Base-by-base conservation (phyloP, 176 grass and related monocot species). In the Coix lacrymajobi region DNA sequence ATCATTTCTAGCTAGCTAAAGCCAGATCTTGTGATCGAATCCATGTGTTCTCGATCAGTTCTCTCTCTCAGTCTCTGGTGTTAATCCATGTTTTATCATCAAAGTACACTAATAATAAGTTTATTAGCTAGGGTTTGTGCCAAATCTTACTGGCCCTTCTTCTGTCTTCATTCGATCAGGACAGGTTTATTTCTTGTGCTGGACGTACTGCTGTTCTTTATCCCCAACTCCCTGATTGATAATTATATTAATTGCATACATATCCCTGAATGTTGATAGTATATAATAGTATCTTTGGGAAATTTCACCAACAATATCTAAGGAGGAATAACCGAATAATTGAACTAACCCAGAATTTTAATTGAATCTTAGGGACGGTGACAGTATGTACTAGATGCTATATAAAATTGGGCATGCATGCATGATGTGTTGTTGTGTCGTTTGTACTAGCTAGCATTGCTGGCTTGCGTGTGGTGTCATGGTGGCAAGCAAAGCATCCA, bases 31-130 rank as follows among this genome's bases (percentile, higher is more conserved):
- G 9, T 24, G 8, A 16, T 26, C 1, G n/a, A 30, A 10, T 60
- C 54, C 22, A 57, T 67, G 81, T 75, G 24, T 63, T 63, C 16
- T 19, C 19, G n/a, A 56, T 56, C 51, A 29, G 58, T 60, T 43
- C 30, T 52, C 2, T 15, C 52, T 77, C 52, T 11, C 14, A 11
- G 14, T n/a, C n/a, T n/a, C n/a, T 11, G 69, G 3, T 86, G 62
- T 22, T 75, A 74, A 77, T 89, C 61, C 15, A 70, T 69, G 66
- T 63, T 46, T 10, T 48, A 19, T 16, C 22, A 36, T 66, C 38
- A 71, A 84, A 89, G 77, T 76, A 81, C 69, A 83, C 84, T 77
- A 78, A 8, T 7, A 88, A 92, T 89, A 82, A 89, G 72, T 36
- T 76, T 58, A 62, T 80, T 75, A 82, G 79, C 83, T 83, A 90